Conservation (phyloP, 2,329 filamentous ascomycete species). For the Alternaria postmessia region DNA sequence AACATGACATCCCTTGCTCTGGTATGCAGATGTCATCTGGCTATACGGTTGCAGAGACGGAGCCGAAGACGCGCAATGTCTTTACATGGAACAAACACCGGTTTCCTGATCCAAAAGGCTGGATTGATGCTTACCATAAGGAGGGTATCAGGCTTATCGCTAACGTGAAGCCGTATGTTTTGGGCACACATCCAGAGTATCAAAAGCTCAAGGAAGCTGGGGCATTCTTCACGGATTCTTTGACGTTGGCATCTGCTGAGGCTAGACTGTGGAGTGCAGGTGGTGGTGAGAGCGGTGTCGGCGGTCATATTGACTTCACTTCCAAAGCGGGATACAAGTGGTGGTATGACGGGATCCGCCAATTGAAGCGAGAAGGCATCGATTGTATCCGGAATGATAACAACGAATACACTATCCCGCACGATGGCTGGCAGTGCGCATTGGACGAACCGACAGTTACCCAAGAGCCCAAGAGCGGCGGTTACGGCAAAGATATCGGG, state of each 20-base stretch:
- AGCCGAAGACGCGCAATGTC: constrained; percentile 75
- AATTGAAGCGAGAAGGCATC: constrained; percentile 69
- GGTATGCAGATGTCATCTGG: constrained; percentile 77
- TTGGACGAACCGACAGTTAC: constrained; percentile 55
- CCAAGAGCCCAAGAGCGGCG: constrained; percentile 41
- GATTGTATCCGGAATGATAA: constrained; percentile 84
- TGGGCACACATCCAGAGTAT: constrained; percentile 73
- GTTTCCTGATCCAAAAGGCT: constrained; percentile 72
- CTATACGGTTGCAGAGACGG: constrained; percentile 72
- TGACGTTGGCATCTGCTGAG: constrained; percentile 58
- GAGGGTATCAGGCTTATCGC: constrained; percentile 73
- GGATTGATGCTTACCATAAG: constrained; percentile 68
- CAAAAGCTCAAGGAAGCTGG: constrained; percentile 64
- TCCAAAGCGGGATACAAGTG: constrained; percentile 70
- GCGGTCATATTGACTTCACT: constrained; percentile 77
- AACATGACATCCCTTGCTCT: constrained; percentile 73
- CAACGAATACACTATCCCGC: constrained; percentile 74
- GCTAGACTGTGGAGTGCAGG: constrained; percentile 76
- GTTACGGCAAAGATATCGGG: constrained; percentile 62
- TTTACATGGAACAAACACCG: constrained; percentile 76
- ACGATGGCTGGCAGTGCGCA: constrained; percentile 71
- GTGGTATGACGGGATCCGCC: constrained; percentile 73
- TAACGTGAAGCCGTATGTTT: constrained; percentile 77
- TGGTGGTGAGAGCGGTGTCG: constrained; percentile 73
- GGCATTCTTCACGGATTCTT: constrained; percentile 70